phyloP scores from a whole-genome alignment of 805 yeast genomes.

The Saccharomycopsis fermentans region DNA sequence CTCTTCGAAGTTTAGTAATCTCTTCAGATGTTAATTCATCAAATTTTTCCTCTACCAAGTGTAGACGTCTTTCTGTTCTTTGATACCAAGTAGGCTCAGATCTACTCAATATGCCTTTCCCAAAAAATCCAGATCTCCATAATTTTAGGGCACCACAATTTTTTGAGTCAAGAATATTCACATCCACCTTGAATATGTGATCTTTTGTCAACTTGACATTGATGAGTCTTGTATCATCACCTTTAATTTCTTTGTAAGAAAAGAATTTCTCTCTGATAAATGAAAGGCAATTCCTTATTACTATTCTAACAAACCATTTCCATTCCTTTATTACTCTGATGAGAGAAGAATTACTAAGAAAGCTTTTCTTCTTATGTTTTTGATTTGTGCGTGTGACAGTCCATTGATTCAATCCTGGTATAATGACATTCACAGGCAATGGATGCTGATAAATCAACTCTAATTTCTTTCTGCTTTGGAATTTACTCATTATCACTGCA shows the following conservation, averaged over 20 bases:
- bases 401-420: background rate
- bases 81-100: slow-evolving; percentile 86
- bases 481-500: slow-evolving; percentile 9
- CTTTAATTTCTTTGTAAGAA: background rate
- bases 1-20: slow-evolving; percentile 61
- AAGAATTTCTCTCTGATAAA: background rate
- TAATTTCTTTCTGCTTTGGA: slow-evolving; percentile 19
- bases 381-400: slow-evolving; percentile 3
- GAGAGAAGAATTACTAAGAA: slow-evolving; percentile 39
- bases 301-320: background rate
- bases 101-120: slow-evolving; percentile 81
- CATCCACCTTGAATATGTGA: slow-evolving; percentile 29
- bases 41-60: slow-evolving; percentile 27
- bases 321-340: slow-evolving; percentile 38
- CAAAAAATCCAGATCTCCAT: slow-evolving; percentile 87
- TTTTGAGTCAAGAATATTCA: slow-evolving; percentile 28
- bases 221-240: background rate
- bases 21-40: slow-evolving; percentile 54
- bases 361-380: slow-evolving; percentile 23
- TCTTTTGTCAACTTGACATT: slow-evolving; percentile 17
- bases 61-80: slow-evolving; percentile 51
- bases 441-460: slow-evolving; percentile 35
- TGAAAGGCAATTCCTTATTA: background rate
- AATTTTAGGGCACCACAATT: slow-evolving; percentile 34
- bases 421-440: slow-evolving; percentile 43